These are phyloP conservation scores for Salix brachista DNA, from an alignment of 345 rosid species.

Conservation along the genomic window DNA sequence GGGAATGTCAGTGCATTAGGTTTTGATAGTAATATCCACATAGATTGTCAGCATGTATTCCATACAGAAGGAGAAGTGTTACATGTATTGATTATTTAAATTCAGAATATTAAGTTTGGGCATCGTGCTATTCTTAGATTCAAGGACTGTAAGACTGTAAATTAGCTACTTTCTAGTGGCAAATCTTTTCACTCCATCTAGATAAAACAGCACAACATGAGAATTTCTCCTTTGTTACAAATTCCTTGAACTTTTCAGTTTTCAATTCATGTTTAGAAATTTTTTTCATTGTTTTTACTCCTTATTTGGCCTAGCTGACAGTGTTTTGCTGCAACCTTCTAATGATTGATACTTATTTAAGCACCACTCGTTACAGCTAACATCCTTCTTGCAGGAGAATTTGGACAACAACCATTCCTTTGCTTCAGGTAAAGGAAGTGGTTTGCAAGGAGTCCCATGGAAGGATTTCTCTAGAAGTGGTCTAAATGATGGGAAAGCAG, in stretches of 20 bases:
- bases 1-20: constrained; percentile 2
- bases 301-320: neutral
- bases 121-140: neutral
- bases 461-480: constrained; percentile 19
- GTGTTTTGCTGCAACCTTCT: neutral
- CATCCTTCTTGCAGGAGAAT: constrained; percentile 10
- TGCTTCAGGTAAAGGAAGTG: constrained; percentile 16
- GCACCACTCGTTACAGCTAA: neutral
- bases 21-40: neutral
- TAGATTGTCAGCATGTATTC: neutral
- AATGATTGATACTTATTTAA: neutral
- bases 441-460: constrained; percentile 19
- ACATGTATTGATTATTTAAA: neutral
- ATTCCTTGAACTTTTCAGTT: neutral
- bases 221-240: neutral
- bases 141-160: neutral
- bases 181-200: neutral
- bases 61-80: neutral
- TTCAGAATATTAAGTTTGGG: neutral
- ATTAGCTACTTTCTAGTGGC: neutral
- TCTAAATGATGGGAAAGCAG: constrained; percentile 23
- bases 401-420: constrained; percentile 21
- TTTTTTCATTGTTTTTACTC: neutral
- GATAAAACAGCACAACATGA: neutral
- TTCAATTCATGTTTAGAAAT: neutral